Evolutionary conservation across 169 alveolate species (phyloP), one percentile per base, ranked within the genome.

Genomic region (Plasmodium relictum): DNA sequence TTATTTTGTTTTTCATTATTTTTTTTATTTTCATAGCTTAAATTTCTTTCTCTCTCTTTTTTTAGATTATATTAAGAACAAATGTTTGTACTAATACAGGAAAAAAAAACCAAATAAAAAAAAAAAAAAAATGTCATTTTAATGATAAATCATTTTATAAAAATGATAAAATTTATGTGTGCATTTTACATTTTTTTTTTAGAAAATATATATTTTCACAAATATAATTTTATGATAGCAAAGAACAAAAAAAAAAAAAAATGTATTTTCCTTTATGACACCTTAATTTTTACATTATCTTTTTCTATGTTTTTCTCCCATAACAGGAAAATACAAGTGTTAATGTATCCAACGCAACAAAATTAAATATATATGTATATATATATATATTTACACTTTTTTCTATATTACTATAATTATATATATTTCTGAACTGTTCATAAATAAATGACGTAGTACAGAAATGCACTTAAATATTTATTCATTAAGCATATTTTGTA

Each of bases 401-500:
- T 45, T 39, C 42, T 7, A 26, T 16, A 65, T n/a, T 39, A 24
- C n/a, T 59, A 63, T 41, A 45, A 39, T 14, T 63, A 73, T 58
- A 37, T 59, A 31, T 73, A 42, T 45, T 42, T 48, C 73, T 74
- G 88, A 58, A 74, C 73, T 7, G 73, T 74, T 74, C 88, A 74
- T 74, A 74, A 74, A 74, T 41, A 74, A 74, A 74, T 45, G 58
- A 24, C 54, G 73, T 59, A 22, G 18, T 74, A 39, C 26, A 58
- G 45, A 58, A 74, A 58, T 74, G 41, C 56, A 58, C 72, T 37
- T 58, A 16, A 41, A 37, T 31, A 63, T 26, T 54, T 74, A 74
- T 74, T 74, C 22, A 41, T n/a, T 26, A 41, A 58, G 50, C 88
- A 58, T 58, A 61, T 22, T 73, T 69, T 73, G 48, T 74, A 41